Evolutionary conservation across 148 eudicot species (phyloP).

Genomic region (Camellia granthamiana): DNA sequence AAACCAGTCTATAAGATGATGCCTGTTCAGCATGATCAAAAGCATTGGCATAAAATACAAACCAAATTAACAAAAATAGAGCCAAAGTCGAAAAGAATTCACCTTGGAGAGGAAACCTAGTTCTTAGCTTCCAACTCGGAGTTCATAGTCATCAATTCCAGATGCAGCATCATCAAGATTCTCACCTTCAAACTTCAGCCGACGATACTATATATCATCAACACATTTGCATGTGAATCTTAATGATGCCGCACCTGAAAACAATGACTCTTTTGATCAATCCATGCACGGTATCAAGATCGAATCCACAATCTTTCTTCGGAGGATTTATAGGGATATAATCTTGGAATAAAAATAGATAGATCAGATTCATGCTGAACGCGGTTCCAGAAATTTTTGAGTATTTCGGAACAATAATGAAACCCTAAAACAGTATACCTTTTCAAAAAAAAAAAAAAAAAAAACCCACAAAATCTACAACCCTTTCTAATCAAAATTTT

Average conservation of each 20-base stretch:
- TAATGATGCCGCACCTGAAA: slow-evolving; percentile 17
- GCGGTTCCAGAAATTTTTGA: too few species aligned
- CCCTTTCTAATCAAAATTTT: background rate
- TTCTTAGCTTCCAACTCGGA: background rate
- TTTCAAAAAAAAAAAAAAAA: background rate
- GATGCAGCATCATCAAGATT: slow-evolving; percentile 27
- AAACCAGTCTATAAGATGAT: too few species aligned
- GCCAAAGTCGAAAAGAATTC: background rate
- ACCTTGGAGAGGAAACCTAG: background rate
- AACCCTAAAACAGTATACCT: slow-evolving; percentile 9
- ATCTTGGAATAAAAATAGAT: background rate
- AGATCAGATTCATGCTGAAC: too few species aligned
- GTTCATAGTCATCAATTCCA: slow-evolving; percentile 6
- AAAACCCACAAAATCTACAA: background rate
- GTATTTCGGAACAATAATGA: too few species aligned
- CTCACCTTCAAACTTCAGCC: background rate
- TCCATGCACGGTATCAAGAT: background rate
- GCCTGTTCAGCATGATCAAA: background rate
- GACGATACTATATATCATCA: too few species aligned
- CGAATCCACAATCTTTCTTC: background rate
- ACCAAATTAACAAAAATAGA: background rate
- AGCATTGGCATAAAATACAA: background rate
- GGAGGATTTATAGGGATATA: background rate
- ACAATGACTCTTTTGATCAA: background rate
- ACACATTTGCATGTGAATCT: slow-evolving; percentile 11